Conservation (phyloP, 2,329 filamentous ascomycete species). For the Aspergillus melleus region DNA sequence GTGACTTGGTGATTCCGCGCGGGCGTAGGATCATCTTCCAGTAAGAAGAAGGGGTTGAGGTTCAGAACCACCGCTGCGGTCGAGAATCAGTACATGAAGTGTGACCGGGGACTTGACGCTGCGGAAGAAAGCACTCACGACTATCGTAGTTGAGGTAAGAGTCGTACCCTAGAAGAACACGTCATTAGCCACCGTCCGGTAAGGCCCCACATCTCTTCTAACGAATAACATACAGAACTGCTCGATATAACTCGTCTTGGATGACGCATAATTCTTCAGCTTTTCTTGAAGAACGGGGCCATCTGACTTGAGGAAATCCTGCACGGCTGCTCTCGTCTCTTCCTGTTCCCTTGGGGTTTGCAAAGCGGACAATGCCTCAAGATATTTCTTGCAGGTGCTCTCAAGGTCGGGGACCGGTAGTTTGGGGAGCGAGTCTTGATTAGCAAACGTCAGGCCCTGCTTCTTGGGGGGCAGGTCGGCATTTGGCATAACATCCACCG, state of each 20-base stretch:
- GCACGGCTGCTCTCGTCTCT: slow-evolving; percentile 76
- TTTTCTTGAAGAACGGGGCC: slow-evolving; percentile 85
- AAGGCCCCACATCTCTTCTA: background rate
- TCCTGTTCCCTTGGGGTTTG: slow-evolving; percentile 78
- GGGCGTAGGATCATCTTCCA: slow-evolving; percentile 96
- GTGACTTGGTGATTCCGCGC: slow-evolving; percentile 96
- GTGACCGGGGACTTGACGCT: background rate
- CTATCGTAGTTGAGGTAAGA: slow-evolving; percentile 98
- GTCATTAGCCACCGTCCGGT: background rate
- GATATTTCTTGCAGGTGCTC: slow-evolving; percentile 73
- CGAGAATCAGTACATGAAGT: slow-evolving; percentile 11
- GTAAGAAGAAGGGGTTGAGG: slow-evolving; percentile 93
- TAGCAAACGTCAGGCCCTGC: slow-evolving; percentile 80
- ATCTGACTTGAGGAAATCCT: slow-evolving; percentile 78
- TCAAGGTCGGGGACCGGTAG: slow-evolving; percentile 90
- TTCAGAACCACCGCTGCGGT: slow-evolving; percentile 79
- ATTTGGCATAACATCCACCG: slow-evolving; percentile 12
- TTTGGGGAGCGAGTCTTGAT: slow-evolving; percentile 85
- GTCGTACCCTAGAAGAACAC: slow-evolving; percentile 76
- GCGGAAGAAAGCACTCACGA: slow-evolving; percentile 44
- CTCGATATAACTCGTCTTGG: slow-evolving; percentile 94
- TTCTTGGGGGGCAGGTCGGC: slow-evolving; percentile 47
- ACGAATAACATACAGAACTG: slow-evolving; percentile 78
- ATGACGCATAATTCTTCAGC: slow-evolving; percentile 84
- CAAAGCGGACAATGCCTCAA: slow-evolving; percentile 75